Evolutionary conservation across 2,329 filamentous ascomycete species (phyloP), one percentile per base, ranked within the genome.

Genomic region (Cyclaneusma minus): DNA sequence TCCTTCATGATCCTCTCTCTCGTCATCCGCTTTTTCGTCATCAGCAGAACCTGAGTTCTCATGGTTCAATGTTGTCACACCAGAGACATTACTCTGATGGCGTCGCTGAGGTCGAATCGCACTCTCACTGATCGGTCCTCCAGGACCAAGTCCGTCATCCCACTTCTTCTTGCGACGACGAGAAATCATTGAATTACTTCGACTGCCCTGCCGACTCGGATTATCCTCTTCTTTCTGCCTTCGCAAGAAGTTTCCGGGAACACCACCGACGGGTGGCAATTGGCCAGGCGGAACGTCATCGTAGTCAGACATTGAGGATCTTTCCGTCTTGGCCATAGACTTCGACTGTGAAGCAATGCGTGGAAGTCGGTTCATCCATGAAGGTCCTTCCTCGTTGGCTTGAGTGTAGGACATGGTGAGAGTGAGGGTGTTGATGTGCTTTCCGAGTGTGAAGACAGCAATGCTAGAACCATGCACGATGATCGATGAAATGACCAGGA

Each of bases 381-480:
- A 73, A 3, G 84, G 80, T 0, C 84, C 82, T 18, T 92, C 82
- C 29, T 93, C 87, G 26, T 79, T 80, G 11, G 76, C 84, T 34
- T 77, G 71, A 1, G 89, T 98, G 56, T 95, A 98, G 0, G 89
- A 94, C 68, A 98, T 81, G 29, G 89, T 94, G 33, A 98, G 63
- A 1, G 82, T 85, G 38, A 98, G 56, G 0, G 89, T 95, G 55
- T 95, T 95, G 66, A 98, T 98, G 34, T 81, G 85, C 53, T 95
- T 98, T 42, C 89, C 89, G 2, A 98, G 68, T 0, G 89, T 95
- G 43, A 98, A 98, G 6, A 98, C 89, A 4, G 89, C 89, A 40
- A 98, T 79, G 0, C 89, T 95, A n/a, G 89, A 95, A 13, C 89
- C 89, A 44, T 98, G 89, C 2, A 98, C 82, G 19, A 95, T 55